Percentiles rank a stretch among this genome's conserved stretches.
phyloP scores from a whole-genome alignment of 129 eudicot species.

The Pittosporum tobira region DNA sequence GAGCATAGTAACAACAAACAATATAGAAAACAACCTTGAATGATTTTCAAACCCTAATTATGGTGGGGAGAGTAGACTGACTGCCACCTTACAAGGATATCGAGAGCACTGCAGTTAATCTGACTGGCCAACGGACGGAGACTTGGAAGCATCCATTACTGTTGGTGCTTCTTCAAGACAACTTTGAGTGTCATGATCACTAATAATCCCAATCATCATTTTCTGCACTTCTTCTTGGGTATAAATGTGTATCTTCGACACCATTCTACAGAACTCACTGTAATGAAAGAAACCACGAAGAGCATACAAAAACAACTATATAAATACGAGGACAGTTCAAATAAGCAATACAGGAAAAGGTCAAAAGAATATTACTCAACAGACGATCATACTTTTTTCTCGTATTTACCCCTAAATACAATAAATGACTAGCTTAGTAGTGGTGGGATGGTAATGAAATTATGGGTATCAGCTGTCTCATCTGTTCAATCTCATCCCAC shows the following conservation, averaged over 20 bases:
- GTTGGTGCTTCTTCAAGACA: conserved; percentile 86
- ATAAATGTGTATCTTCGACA: conserved; percentile 72
- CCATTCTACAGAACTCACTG: conserved; percentile 78
- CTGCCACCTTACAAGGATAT: too few relatives aligned
- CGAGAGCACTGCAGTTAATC: conserved; percentile 19
- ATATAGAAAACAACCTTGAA: conserved; percentile 14
- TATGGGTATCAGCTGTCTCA: too few relatives aligned
- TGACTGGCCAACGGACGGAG: conserved; percentile 42
- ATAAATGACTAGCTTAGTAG: too few relatives aligned
- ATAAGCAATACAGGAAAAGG: background rate
- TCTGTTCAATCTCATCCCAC: too few relatives aligned
- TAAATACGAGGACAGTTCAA: background rate
- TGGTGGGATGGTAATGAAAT: too few relatives aligned
- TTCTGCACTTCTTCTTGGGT: conserved; percentile 91
- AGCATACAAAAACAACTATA: background rate
- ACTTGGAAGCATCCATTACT: conserved; percentile 58
- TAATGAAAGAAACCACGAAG: conserved; percentile 7
- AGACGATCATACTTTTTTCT: too few relatives aligned
- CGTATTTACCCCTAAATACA: too few relatives aligned
- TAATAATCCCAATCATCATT: conserved; percentile 54
- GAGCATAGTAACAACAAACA: conserved; percentile 4
- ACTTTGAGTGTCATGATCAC: conserved; percentile 83
- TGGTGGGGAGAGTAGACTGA: background rate
- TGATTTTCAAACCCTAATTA: background rate
- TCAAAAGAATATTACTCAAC: background rate